Base-by-base conservation (phyloP, 495 filamentous ascomycete species). In the Hypoxylon subgilvum region DNA sequence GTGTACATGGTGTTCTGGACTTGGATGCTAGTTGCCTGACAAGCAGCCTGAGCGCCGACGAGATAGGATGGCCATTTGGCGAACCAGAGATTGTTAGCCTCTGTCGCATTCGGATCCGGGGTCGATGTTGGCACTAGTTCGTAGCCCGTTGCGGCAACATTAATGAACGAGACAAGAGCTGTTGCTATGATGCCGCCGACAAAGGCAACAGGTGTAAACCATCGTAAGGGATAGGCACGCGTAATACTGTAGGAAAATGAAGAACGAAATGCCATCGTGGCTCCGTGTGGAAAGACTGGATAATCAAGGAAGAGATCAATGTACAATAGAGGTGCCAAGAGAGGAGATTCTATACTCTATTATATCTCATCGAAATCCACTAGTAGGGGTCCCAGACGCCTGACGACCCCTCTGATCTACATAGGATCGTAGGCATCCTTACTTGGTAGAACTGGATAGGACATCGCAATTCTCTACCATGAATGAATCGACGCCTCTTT, bases 31-130 rank as follows among this genome's bases (percentile, higher is more conserved):
- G 53, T 47, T 3, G 68, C 21, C 22, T 69, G 49, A 49, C 68
- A 73, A 12, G 60, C 46, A 13, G 68, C 54, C 2, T 38, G 25
- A 17, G 68, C 63, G 34, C 61, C 65, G 7, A 62, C 62, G n/a
- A 71, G 47, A 45, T 67, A 69, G 6, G 65, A 65, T 6, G 69
- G 68, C 67, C 63, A 64, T 41, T 64, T 53, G 5, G 57, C 49
- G 28, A 63, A 50, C 66, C 64, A 69, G 5, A 44, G 19, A 8
- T 35, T 40, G 13, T 46, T 57, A 6, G 32, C 12, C 13, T 68
- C 42, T 12, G 67, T 71, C 3, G 45, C 36, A 45, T 69, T 71
- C 5, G 70, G 70, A 39, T 71, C 53, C 10, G 47, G 38, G 12
- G 52, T 27, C 18, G 65, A 55, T 19, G 49, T 46, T 7, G 61